These are phyloP conservation scores for Saitozyma sp. DNA, from an alignment of 768 basidiomycete species.

Conservation along the genomic window DNA sequence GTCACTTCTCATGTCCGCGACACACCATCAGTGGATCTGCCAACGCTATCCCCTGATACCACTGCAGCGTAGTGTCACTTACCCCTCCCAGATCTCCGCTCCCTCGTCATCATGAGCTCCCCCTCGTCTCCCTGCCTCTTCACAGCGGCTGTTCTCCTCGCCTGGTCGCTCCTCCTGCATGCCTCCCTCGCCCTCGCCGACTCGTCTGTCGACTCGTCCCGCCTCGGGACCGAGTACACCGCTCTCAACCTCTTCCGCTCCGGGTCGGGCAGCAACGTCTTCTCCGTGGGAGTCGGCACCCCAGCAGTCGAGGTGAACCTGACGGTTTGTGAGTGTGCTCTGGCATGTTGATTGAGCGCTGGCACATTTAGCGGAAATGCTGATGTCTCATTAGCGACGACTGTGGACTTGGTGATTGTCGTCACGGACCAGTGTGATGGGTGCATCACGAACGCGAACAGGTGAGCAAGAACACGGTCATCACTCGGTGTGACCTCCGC, in stretches of 20 bases:
- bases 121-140: too few species aligned
- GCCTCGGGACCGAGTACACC: conserved; percentile 37
- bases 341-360: not conserved
- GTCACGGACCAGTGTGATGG: conserved; percentile 26
- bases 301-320: conserved; percentile 36
- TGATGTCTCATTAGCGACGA: conserved; percentile 33
- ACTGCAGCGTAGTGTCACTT: too few species aligned
- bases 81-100: not conserved
- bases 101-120: not conserved
- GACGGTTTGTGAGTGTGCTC: conserved; percentile 40
- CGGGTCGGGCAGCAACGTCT: conserved; percentile 40
- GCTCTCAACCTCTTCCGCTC: conserved; percentile 37
- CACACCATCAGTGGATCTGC: too few species aligned
- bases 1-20: too few species aligned
- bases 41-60: too few species aligned
- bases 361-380: not conserved
- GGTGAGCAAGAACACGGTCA: not conserved
- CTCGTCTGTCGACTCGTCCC: conserved; percentile 10
- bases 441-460: conserved; percentile 19
- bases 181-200: conserved; percentile 5
- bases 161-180: too few species aligned
- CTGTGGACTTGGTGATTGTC: conserved; percentile 43
- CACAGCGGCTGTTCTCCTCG: too few species aligned
- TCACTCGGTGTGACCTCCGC: not conserved
- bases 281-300: conserved; percentile 31